phyloP scores from a whole-genome alignment of 1,284 basidiomycete genomes.

The Meripilus lineatus region DNA sequence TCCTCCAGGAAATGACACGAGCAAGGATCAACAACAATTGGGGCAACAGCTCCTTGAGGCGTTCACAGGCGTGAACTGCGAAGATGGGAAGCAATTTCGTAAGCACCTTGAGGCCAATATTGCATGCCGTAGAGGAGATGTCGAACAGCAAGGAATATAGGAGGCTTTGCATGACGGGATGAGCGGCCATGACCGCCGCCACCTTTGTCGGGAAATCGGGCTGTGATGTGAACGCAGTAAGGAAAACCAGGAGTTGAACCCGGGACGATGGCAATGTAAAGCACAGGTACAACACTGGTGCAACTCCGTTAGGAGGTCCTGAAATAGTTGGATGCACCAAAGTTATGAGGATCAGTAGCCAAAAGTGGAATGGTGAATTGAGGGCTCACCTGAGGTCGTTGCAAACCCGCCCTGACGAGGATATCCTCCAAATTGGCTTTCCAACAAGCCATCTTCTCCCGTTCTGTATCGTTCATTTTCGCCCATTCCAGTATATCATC shows the following conservation, averaged over 20 bases:
- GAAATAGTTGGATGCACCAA: background rate
- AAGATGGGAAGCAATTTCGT: constrained; percentile 71
- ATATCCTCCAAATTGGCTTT: constrained; percentile 73
- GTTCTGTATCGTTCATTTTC: constrained; percentile 53
- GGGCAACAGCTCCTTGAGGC: constrained; percentile 56
- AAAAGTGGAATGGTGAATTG: constrained; percentile 8
- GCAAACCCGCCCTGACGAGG: constrained; percentile 56
- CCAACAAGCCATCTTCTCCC: constrained; percentile 58
- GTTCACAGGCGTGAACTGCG: constrained; percentile 53
- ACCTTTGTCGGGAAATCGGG: constrained; percentile 41
- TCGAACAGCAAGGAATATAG: constrained; percentile 64
- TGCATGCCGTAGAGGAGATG: constrained; percentile 64
- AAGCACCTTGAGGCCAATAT: constrained; percentile 54
- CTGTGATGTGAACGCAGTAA: constrained; percentile 57
- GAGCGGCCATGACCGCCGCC: constrained; percentile 49
- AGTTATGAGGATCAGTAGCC: constrained; percentile 5
- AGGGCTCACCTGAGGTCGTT: constrained; percentile 57
- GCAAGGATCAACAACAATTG: constrained; percentile 60
- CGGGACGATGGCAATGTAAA: constrained; percentile 56
- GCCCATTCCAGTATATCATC: constrained; percentile 72
- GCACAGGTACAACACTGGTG: constrained; percentile 57
- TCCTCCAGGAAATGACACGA: constrained; percentile 67
- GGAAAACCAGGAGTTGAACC: constrained; percentile 61
- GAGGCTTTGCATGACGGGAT: constrained; percentile 58
- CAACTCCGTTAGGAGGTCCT: constrained; percentile 46